Evolutionary conservation across 139 green algal species (phyloP), one percentile per base, ranked within the genome.

Genomic region (Chlamydomonas applanata): DNA sequence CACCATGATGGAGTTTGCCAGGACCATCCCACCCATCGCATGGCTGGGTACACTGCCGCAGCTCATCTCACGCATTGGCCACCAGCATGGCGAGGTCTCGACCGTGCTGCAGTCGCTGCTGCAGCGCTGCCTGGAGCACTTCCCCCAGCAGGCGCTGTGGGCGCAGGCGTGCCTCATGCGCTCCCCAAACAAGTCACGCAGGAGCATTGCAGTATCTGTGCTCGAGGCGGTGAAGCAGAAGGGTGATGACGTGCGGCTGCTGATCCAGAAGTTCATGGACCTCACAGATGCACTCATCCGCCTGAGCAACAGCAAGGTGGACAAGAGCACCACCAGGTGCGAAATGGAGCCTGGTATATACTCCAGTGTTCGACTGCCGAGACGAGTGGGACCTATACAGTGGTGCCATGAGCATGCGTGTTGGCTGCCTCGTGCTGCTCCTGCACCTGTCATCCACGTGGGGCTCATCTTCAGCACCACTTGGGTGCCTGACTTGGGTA

Each of bases 41-140:
- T 98, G 94, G 95, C 90, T 98, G 34, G 72, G 87, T 44, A 71
- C 87, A 54, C 83, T 98, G 76, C 88, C 91, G 1, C 95, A 99
- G 92, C 91, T 99, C 73, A 96, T 91, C 72, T 96, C 88, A 1
- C 87, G 94, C 64, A 90, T 99, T 71, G 93, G 87, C 70, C 95
- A 99, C 82, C 77, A 79, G 17, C 74, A 94, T 72, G 11, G 52
- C 2, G 90, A 97, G 13, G 89, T 95, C 36, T 57, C 20, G 5
- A 22, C 25, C 13, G 64, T 71, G 34, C 40, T 71, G 36, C 35
- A 60, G 36, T 19, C 59, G 40, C 46, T 83, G 29, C 75, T 87
- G 34, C 59, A 59, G 34, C 56, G 56, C 4, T 56, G 87, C 35
- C 36, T 88, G 5, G 75, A 82, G 33, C 46, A 73, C 17, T 91